Percentiles rank a stretch among this genome's conserved stretches.
Evolutionary conservation across 1,284 basidiomycete genomes (phyloP).

Genomic region (Wallemia mellicola): DNA sequence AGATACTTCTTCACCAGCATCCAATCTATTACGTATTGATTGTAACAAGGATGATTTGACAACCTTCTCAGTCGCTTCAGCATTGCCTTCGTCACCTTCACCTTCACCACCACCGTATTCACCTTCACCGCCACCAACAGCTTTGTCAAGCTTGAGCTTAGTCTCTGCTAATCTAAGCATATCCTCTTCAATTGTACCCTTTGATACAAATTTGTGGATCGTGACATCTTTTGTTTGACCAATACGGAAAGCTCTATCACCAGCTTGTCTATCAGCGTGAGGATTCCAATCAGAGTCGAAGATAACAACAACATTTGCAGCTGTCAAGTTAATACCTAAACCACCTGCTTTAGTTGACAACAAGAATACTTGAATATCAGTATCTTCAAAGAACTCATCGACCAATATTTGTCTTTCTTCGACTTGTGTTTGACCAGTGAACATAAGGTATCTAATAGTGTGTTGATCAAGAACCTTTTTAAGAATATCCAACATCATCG

Average conservation of each 20-base stretch:
- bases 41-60: not conserved
- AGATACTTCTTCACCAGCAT: not conserved
- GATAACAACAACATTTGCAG: slow-evolving; percentile 38
- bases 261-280: slow-evolving; percentile 65
- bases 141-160: slow-evolving; percentile 68
- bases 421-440: slow-evolving; percentile 82
- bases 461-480: slow-evolving; percentile 51
- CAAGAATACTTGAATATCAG: slow-evolving; percentile 67
- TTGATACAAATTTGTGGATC: slow-evolving; percentile 69
- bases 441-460: slow-evolving; percentile 47
- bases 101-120: slow-evolving; percentile 18
- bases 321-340: slow-evolving; percentile 51
- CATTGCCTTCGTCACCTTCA: slow-evolving; percentile 26
- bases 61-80: slow-evolving; percentile 25
- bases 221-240: slow-evolving; percentile 61
- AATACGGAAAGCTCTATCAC: slow-evolving; percentile 93
- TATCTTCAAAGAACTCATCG: slow-evolving; percentile 86
- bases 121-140: slow-evolving; percentile 45
- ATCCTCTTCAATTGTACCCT: slow-evolving; percentile 36
- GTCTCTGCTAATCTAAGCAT: slow-evolving; percentile 68
- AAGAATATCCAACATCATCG: slow-evolving; percentile 27
- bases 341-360: slow-evolving; percentile 77
- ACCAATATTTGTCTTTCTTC: slow-evolving; percentile 77
- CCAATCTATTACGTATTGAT: not conserved
- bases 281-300: slow-evolving; percentile 86